These are phyloP conservation scores for Bryum argenteum DNA, from an alignment of 225 moss, liverwort and hornwort genomes.

Conservation along the genomic window DNA sequence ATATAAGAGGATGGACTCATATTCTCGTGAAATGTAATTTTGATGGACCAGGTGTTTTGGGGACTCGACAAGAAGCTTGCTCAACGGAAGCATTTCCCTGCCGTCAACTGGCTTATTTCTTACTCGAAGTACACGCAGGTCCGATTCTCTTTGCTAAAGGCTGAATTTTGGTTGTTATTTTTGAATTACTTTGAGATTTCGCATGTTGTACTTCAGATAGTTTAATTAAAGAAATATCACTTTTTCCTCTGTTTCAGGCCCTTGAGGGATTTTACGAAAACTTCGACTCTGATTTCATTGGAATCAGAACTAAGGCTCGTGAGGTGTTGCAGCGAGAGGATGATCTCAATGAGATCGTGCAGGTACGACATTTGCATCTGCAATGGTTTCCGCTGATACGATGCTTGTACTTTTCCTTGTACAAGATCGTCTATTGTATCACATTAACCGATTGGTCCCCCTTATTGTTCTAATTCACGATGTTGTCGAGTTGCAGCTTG, in stretches of 20 bases:
- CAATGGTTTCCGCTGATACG: background rate
- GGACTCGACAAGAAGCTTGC: slow-evolving; percentile 98
- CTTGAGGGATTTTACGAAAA: slow-evolving; percentile 81
- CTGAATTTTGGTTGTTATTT: background rate
- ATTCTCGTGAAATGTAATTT: background rate
- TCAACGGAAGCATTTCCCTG: slow-evolving; percentile 96
- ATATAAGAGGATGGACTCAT: background rate
- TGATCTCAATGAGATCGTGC: slow-evolving; percentile 96
- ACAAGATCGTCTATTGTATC: background rate
- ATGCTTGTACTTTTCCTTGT: background rate
- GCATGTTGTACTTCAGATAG: background rate
- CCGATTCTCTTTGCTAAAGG: slow-evolving; percentile 11
- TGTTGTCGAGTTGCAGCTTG: slow-evolving; percentile 58
- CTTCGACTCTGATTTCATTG: slow-evolving; percentile 93
- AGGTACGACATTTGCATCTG: slow-evolving; percentile 41
- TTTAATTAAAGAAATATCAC: background rate
- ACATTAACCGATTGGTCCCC: background rate
- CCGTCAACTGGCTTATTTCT: slow-evolving; percentile 98
- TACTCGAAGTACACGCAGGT: slow-evolving; percentile 97
- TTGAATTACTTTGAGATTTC: background rate
- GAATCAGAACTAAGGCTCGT: slow-evolving; percentile 90
- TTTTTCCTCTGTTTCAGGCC: slow-evolving; percentile 36
- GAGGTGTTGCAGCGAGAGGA: slow-evolving; percentile 95
- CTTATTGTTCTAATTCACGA: background rate
- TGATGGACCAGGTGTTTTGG: slow-evolving; percentile 88